These are phyloP conservation scores for Penicillium roqueforti DNA, from an alignment of 495 filamentous ascomycete genomes.

Conservation along the genomic window DNA sequence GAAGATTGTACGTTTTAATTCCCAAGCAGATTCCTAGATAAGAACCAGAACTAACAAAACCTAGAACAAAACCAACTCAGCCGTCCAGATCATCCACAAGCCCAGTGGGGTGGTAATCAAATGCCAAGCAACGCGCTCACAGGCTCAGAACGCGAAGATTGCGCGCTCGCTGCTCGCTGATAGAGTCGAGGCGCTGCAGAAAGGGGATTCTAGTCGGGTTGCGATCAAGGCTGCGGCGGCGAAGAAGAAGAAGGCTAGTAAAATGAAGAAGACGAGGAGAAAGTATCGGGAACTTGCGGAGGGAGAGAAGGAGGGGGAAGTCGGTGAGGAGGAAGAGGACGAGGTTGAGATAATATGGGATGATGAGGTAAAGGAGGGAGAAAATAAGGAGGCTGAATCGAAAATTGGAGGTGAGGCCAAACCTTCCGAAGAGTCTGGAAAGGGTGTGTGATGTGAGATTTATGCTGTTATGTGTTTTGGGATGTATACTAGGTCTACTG, in stretches of 20 bases:
- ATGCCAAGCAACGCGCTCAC: slow-evolving; percentile 83
- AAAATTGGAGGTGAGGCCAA: not conserved
- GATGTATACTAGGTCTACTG: not conserved
- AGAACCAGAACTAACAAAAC: not conserved
- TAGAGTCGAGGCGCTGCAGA: slow-evolving; percentile 64
- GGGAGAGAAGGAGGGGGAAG: slow-evolving; percentile 38
- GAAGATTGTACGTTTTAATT: slow-evolving; percentile 61
- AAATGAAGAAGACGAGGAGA: slow-evolving; percentile 59
- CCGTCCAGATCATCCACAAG: slow-evolving; percentile 87
- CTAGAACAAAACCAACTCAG: slow-evolving; percentile 94
- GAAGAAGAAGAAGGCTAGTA: slow-evolving; percentile 62
- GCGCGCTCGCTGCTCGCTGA: slow-evolving; percentile 75
- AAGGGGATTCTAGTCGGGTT: slow-evolving; percentile 54
- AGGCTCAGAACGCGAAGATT: slow-evolving; percentile 82
- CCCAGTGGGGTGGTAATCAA: slow-evolving; percentile 90
- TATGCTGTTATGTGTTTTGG: not conserved
- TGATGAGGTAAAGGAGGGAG: not conserved
- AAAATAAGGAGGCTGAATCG: not conserved
- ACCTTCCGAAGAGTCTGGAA: not conserved
- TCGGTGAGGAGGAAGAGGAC: slow-evolving; percentile 42
- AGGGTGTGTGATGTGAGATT: not conserved
- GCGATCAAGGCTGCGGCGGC: slow-evolving; percentile 52
- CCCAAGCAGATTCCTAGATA: not conserved
- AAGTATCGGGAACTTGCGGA: slow-evolving; percentile 57
- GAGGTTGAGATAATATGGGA: slow-evolving; percentile 35